Base-by-base conservation (phyloP, 2,329 filamentous ascomycete species). In the Paecilomyces dactylethromorphus region DNA sequence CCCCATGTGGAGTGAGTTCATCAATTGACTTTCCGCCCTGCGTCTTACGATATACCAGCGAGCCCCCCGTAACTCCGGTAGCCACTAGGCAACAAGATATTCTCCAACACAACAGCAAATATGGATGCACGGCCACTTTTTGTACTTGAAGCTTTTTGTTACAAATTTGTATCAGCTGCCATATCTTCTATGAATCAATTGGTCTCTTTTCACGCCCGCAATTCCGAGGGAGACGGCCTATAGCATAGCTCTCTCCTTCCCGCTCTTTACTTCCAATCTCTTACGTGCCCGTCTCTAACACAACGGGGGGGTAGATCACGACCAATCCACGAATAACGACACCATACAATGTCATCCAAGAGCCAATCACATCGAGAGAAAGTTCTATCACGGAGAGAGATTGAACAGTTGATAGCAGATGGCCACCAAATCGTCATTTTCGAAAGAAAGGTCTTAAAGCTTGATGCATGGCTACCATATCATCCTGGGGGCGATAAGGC, bases 401-500 rank as follows among this genome's bases (percentile, higher is more conserved):
- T 96, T 60, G 92, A 97, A 74, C 85, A 82, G 4, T 77, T 93
- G 66, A 97, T 99, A 69, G 90, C 92, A 7, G 85, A 90, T 59
- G 93, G 92, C 3, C 84, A 84, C 59, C 84, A 85, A 62, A 84
- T 99, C 58, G 83, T 97, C 62, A 91, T 99, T 56, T 81, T 94
- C 60, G 86, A 96, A 66, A 82, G 86, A 60, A 85, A 86, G 67
- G 92, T 97, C 10, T 76, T 97, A 65, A 96, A 92, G 77, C 87
- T 91, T 32, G 93, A 97, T 74, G 82, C 88, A 49, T 99, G 92
- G 91, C 78, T 95, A 56, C 85, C 85, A 56, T 97, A 90, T 69
- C 94, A 97, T 69, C 94, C 94, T 11, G 94, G 94, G 59, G 94
- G 94, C 65, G 87, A 93, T 68, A 94, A 92, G 76, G 85, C 93